Evolutionary conservation across 352 stramenopile species (phyloP), one percentile per base, ranked within the genome.

Genomic region (Phytophthora ramorum): DNA sequence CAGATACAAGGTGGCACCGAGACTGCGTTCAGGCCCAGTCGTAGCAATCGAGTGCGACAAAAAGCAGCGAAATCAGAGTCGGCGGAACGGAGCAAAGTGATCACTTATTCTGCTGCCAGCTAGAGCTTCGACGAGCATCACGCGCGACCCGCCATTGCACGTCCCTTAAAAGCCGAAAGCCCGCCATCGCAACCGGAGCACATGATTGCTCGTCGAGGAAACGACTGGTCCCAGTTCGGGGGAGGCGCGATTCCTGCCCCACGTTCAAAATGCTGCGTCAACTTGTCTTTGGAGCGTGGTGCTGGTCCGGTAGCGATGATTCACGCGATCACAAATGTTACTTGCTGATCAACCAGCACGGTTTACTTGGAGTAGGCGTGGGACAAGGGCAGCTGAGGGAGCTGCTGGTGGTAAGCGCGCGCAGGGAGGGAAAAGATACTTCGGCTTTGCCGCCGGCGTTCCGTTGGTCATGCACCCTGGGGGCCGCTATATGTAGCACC

Each of bases 371-470:
- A 41, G 28, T 57, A 28, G 24, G 32, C 28, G 50, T 50, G 38
- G 43, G 47, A 61, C 52, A 58, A 5, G 13, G 13, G 57, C 63
- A 62, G 43, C 57, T 65, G 59, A 32, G 28, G 28, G 16, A 16
- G 14, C n/a, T 51, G 30, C 17, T 37, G 43, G 63, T 47, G 58
- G 63, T 71, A 71, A 71, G 63, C 57, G 43, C 63, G 50, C 50
- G 57, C 63, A 56, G 50, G 16, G 35, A 19, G 32, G 14, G n/a
- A n/a, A n/a, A 63, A 58, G 49, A 43, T 67, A 67, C 30, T 17
- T 55, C 50, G 40, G 34, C 24, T 41, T 49, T 49, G 38, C 37
- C 35, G 49, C 30, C 8, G 28, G 55, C 53, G 40, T 70, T 65
- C 62, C 55, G 54, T 44, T 70, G 62, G 62, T 60, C 58, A 41